Evolutionary conservation across 768 basidiomycete genomes (phyloP), one percentile per base, ranked within the genome.

Genomic region (Phanerochaete carnosa): DNA sequence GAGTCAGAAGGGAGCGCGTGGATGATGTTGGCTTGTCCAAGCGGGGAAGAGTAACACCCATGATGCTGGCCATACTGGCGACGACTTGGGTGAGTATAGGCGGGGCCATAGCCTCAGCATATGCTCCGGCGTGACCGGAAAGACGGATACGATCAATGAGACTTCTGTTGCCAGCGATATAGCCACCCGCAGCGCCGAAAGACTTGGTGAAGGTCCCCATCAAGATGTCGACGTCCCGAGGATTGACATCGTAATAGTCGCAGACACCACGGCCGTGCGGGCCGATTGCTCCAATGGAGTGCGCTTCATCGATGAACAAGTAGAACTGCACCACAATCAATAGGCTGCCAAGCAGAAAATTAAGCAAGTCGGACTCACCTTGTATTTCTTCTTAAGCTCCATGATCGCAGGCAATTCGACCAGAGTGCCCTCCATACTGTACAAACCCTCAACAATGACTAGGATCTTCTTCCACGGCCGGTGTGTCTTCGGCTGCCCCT

Each of bases 381-480:
- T 98, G 83, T 97, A 98, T 70, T 88, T 90, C 72, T 88, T 82
- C 80, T 97, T 98, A 55, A 99, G 80, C 64, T 90, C 89, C 59
- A 98, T 66, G 57, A 99, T 77, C 13, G 69, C 79, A 3, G 95
- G 97, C 45, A 99, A 69, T 71, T 98, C 86, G 35, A 90, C 86
- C 65, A 98, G 68, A 9, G 92, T 95, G n/a, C 97, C 97, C 75
- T 98, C 97, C 97, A 99, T 99, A 62, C 92, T 94, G 77, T 94
- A 98, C 46, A 99, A 74, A 2, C 97, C 97, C 72, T 99, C 97
- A 13, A 98, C 94, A 57, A 97, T 85, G 46, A 99, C 65, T 39
- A 99, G 74, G 62, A 99, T 98, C 79, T 96, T 98, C 80, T 96
- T 97, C 97, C 97, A 98, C 13, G 96, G 96, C n/a, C 97, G 77